Conservation (phyloP, 1,284 basidiomycete species). For the Leccinum solheimii region DNA sequence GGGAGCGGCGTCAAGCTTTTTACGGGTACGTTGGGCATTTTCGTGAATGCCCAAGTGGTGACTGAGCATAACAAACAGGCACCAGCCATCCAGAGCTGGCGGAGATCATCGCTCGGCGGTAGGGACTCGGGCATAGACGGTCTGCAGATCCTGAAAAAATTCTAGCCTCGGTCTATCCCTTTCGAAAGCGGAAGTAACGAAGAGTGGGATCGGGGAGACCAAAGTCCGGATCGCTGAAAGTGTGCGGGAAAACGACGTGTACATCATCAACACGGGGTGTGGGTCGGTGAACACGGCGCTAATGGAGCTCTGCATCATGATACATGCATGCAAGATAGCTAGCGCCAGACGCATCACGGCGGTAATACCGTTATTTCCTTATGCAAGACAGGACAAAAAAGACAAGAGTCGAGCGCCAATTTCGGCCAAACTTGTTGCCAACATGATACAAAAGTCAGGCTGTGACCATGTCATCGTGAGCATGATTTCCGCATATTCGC, state of each 20-base stretch:
- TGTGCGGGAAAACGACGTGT: conserved; percentile 98
- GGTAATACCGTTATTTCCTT: conserved; percentile 93
- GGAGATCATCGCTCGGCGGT: conserved; percentile 92
- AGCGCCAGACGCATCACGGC: conserved; percentile 96
- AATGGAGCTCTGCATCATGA: conserved; percentile 99
- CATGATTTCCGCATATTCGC: conserved; percentile 18
- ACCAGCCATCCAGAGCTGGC: conserved; percentile 97
- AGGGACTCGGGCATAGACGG: conserved; percentile 29
- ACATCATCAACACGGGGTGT: conserved; percentile 96
- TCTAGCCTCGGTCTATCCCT: conserved; percentile 81
- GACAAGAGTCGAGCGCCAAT: conserved; percentile 99
- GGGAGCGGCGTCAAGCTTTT: conserved; percentile 90
- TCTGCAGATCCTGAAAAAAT: conserved; percentile 20
- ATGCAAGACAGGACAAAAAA: conserved; percentile 98
- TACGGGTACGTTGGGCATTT: conserved; percentile 60
- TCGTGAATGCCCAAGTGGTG: conserved; percentile 1
- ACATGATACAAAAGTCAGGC: conserved; percentile 97
- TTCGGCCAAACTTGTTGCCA: conserved; percentile 97
- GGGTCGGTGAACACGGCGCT: conserved; percentile 86
- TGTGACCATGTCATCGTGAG: conserved; percentile 98
- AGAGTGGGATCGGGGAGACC: conserved; percentile 91
- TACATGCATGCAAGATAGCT: conserved; percentile 98
- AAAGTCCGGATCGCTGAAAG: conserved; percentile 92
- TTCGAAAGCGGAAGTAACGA: conserved; percentile 81
- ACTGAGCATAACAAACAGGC: conserved; percentile 46